Evolutionary conservation across 352 stramenopile species (phyloP), one percentile per base, ranked within the genome.

Genomic region (Phytophthora ramorum): DNA sequence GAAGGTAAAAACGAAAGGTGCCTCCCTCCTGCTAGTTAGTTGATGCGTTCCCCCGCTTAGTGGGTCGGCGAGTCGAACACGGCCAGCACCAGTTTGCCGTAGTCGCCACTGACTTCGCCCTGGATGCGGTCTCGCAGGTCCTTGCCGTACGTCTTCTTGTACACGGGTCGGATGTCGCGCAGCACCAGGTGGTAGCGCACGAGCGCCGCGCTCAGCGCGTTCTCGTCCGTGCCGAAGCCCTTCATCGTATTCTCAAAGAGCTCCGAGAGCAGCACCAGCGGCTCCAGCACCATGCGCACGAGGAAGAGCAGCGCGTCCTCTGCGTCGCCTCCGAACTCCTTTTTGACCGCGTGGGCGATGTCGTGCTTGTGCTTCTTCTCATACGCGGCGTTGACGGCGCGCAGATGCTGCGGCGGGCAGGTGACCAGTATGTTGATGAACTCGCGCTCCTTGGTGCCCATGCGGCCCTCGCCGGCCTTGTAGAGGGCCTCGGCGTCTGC

Each of bases 121-220:
- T 94, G 75, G 64, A 95, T 92, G 64, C 86, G 82, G 49, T 95
- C 83, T 53, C 84, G 86, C 34, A 95, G 76, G 49, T 91, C 83
- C 75, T 89, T 91, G 43, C 72, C 74, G 73, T 92, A 93, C 56
- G 58, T 72, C 62, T 92, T 87, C 75, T 92, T 86, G 76, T 92
- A 95, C 30, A 81, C 81, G 24, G 86, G 75, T 63, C 81, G 83
- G 75, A 95, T 80, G 63, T 93, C 81, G 19, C 70, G 58, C 32
- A 93, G 76, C 49, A 92, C 82, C 26, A 84, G 79, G 70, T 92
- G 85, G 79, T 95, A 95, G 47, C 87, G 87, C 57, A 95, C 85
- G 30, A 93, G 54, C 16, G 76, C 73, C 16, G 76, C 61, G 47
- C 73, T 81, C 28, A 94, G 71, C 19, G 63, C 78, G 20, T 89